Evolutionary conservation across 83 land plant species (phyloP), one percentile per base, ranked within the genome.

Genomic region (Diphasiastrum complanatum): DNA sequence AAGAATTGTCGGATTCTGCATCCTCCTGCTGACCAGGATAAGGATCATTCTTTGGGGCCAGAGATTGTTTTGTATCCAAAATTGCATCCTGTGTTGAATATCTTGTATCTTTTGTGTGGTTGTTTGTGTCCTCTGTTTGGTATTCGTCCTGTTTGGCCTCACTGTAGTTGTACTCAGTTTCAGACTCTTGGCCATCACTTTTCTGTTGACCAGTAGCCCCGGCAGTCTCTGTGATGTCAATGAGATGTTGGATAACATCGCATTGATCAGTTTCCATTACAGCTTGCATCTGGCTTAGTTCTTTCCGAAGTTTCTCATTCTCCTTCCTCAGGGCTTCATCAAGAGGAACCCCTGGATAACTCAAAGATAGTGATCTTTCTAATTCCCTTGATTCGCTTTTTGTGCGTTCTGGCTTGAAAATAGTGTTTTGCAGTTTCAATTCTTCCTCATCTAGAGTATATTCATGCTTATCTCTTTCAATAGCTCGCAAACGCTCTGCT

Each of bases 381-480:
- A 84, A 47, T n/a, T 73, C 63, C 4, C 37, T 5, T 1, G 75
- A 51, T 10, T 81, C 85, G 19, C 68, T 63, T 45, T 31, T 45
- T 33, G 75, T 66, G 33, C 69, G 77, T 25, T 81, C 83, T 18
- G 76, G 79, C 47, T 77, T 82, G 29, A 82, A 29, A 22, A 87
- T 70, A 1, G 73, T 80, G 24, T 79, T 69, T 41, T 84, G 86
- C 37, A 80, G 63, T 64, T 69, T 65, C 60, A 65, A 45, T 55
- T 89, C 91, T 5, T 83, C 85, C 16, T 89, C 96, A 38, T 89
- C 96, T 29, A 85, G 61, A 22, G 91, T 85, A 49, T 89, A 89
- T 30, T 78, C 80, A 12, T 79, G 61, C 50, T 71, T 71, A 63
- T 89, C 91, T 61, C 47, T 78, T 48, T 83, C 81, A 40, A 86